Conservation (phyloP, 2,329 filamentous ascomycete genomes). For the Arthroderma uncinatum region DNA sequence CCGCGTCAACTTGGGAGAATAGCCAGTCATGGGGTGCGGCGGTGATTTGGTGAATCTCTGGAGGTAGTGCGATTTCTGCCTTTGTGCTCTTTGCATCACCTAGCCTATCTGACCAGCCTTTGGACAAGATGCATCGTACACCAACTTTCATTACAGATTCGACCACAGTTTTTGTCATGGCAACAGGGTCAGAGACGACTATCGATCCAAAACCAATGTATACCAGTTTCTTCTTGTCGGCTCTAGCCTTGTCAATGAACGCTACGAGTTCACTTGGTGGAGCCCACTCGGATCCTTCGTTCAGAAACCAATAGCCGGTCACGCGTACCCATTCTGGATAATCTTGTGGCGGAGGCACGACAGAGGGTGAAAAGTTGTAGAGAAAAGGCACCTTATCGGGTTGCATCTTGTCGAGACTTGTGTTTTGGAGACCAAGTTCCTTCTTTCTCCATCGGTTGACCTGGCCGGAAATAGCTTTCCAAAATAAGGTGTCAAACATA, state of each 20-base stretch:
- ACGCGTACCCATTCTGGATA: constrained; percentile 97
- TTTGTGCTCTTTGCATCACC: constrained; percentile 48
- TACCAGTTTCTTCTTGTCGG: constrained; percentile 79
- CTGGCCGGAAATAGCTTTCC: constrained; percentile 83
- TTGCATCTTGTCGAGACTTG: constrained; percentile 80
- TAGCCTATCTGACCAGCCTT: constrained; percentile 89
- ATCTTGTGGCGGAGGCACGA: constrained; percentile 88
- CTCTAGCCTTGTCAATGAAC: constrained; percentile 74
- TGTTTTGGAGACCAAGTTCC: constrained; percentile 65
- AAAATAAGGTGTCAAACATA: constrained; percentile 94
- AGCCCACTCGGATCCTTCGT: constrained; percentile 59
- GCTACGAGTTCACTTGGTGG: constrained; percentile 63
- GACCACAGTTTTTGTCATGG: constrained; percentile 84
- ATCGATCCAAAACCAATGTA: constrained; percentile 97
- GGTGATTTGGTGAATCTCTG: constrained; percentile 78
- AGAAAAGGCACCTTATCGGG: constrained; percentile 96
- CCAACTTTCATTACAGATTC: constrained; percentile 84
- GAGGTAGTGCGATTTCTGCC: constrained; percentile 58
- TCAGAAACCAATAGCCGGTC: constrained; percentile 95
- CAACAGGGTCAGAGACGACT: constrained; percentile 77
- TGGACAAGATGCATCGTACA: constrained; percentile 86
- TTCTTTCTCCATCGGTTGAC: constrained; percentile 87
- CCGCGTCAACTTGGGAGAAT: constrained; percentile 85
- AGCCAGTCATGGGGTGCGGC: constrained; percentile 94
- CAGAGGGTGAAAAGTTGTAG: constrained; percentile 90